Conservation (phyloP, 495 filamentous ascomycete genomes). For the Lasiosphaeris hirsuta region DNA sequence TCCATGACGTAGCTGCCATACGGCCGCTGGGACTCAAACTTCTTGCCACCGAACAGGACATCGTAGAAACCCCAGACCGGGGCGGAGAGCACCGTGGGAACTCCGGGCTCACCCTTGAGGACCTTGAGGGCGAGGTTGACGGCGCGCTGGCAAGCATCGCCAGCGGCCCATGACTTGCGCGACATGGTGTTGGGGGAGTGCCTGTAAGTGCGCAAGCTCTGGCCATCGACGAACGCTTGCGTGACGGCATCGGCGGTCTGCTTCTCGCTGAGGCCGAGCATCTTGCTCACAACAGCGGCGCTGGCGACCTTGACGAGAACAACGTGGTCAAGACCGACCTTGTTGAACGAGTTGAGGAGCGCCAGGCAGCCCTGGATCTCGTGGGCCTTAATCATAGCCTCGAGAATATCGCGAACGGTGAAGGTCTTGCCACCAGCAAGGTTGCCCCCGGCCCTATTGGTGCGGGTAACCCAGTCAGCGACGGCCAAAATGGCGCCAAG, state of each 20-base stretch:
- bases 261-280: constrained; percentile 83
- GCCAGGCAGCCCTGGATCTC: constrained; percentile 98
- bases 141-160: constrained; percentile 94
- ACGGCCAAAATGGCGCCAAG: constrained; percentile 92
- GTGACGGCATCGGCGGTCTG: constrained; percentile 94
- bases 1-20: constrained; percentile 99
- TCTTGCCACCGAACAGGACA: constrained; percentile 91
- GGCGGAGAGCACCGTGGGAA: constrained; percentile 88
- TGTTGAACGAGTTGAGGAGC: constrained; percentile 96
- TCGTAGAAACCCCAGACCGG: constrained; percentile 99
- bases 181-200: constrained; percentile 99
- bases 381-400: constrained; percentile 99
- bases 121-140: constrained; percentile 95
- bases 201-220: constrained; percentile 92
- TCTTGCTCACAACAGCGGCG: constrained; percentile 87
- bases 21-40: constrained; percentile 90
- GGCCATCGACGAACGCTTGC: constrained; percentile 96
- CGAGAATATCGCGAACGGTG: constrained; percentile 83
- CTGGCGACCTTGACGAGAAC: constrained; percentile 97
- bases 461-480: constrained; percentile 95
- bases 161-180: constrained; percentile 97
- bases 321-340: constrained; percentile 96
- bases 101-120: constrained; percentile 81
- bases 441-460: constrained; percentile 87
- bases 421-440: constrained; percentile 81